phyloP scores from a whole-genome alignment of 495 filamentous ascomycete species.

The Astrocystis sublimbata region DNA sequence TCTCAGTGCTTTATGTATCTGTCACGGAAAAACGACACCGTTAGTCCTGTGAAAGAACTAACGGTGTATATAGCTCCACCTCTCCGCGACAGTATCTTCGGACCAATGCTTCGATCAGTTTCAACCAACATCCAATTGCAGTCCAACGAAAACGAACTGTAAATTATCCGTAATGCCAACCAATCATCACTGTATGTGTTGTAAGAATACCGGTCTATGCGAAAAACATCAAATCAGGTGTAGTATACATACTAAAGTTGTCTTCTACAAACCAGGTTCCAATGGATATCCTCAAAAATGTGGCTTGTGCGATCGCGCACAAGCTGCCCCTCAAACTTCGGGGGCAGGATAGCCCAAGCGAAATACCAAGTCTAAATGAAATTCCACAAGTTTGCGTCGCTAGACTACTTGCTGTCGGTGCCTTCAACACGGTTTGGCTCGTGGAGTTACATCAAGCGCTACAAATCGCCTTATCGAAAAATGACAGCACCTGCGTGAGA shows the following conservation, averaged over 20 bases:
- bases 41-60: no score
- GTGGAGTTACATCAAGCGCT: background rate
- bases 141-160: background rate
- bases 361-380: background rate
- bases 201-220: background rate
- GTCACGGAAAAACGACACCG: no score
- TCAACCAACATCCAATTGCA: background rate
- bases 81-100: no score
- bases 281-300: background rate
- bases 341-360: background rate
- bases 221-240: background rate
- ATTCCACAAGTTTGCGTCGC: background rate
- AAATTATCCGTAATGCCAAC: background rate
- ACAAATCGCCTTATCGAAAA: background rate
- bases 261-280: background rate
- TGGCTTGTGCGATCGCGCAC: background rate
- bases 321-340: background rate
- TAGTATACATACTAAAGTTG: background rate
- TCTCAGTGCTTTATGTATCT: background rate
- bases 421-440: slow-evolving; percentile 1
- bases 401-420: background rate
- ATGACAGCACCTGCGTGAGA: background rate
- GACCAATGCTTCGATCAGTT: no score
- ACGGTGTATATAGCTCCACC: no score
- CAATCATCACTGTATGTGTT: background rate